A percentile compares a stretch with the other conserved stretches of the same genome.
phyloP scores from a whole-genome alignment of 2,329 filamentous ascomycete species.

The Calonectria hongkongensis region DNA sequence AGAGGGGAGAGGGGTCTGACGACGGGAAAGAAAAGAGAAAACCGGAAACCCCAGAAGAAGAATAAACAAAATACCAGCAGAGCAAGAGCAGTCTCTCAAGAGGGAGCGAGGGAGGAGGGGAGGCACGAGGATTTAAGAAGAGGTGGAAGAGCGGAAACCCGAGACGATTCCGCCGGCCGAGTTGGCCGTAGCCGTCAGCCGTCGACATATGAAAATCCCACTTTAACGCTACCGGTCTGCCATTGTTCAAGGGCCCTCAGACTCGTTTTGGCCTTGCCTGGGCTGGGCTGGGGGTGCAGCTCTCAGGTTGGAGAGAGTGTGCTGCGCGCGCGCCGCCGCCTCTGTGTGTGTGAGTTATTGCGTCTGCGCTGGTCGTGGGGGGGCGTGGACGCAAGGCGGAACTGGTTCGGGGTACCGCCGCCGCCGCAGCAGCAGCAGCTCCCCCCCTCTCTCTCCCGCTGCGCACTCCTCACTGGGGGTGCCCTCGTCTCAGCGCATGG shows the following conservation, averaged over 20 bases:
- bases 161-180: constrained; percentile 39
- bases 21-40: neutral
- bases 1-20: constrained; percentile 19
- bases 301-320: neutral
- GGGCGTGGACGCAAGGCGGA: constrained; percentile 19
- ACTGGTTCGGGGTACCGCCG: neutral
- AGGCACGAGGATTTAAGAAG: constrained; percentile 32
- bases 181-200: constrained; percentile 32
- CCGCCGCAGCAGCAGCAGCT: too few species aligned
- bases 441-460: neutral
- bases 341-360: constrained; percentile 6
- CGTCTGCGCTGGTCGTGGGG: neutral
- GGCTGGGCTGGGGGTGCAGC: constrained; percentile 21
- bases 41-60: constrained; percentile 1
- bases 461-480: neutral
- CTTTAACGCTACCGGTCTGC: constrained; percentile 18
- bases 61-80: constrained; percentile 22
- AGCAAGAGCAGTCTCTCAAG: constrained; percentile 14
- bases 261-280: constrained; percentile 23
- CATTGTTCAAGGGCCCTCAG: constrained; percentile 10
- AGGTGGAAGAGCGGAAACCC: constrained; percentile 35
- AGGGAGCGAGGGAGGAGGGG: constrained; percentile 29
- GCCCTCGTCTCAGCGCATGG: neutral
- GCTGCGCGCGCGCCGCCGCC: neutral
- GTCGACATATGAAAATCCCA: constrained; percentile 33